A percentile compares a stretch with the other conserved stretches of the same genome.
phyloP scores from a whole-genome alignment of 2,329 filamentous ascomycete species.

The Ophiognomonia clavigignenti-juglandacearum region DNA sequence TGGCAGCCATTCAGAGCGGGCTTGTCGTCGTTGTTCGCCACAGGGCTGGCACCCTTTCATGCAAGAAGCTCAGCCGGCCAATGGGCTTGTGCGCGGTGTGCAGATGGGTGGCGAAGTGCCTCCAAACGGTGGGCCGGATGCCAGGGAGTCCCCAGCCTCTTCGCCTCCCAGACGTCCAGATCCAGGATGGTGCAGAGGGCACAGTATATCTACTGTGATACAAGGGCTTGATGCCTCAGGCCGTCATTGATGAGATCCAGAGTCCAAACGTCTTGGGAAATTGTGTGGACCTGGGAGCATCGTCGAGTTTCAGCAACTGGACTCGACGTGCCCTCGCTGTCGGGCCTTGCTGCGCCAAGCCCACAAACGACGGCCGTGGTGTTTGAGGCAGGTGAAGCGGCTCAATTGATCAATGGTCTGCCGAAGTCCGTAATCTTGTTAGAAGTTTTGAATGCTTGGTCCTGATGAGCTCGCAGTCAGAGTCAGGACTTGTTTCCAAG shows the following conservation, averaged over 20 bases:
- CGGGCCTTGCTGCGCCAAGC: no score
- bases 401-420: neutral
- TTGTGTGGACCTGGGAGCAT: no score
- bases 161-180: no score
- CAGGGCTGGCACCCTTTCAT: slow-evolving; percentile 9
- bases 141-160: slow-evolving; percentile 9
- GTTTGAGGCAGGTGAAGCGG: neutral
- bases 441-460: no score
- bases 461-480: no score
- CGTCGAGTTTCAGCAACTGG: slow-evolving; percentile 13
- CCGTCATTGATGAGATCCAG: no score
- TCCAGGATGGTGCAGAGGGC: no score
- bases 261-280: no score
- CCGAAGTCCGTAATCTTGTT: neutral
- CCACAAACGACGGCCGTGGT: neutral
- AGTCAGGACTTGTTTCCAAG: no score
- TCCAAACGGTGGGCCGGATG: neutral
- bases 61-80: slow-evolving; percentile 4
- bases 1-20: slow-evolving; percentile 6
- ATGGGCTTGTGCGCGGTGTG: slow-evolving; percentile 1
- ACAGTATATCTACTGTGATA: no score
- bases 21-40: slow-evolving; percentile 8
- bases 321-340: no score
- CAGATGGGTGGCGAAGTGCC: slow-evolving; percentile 15
- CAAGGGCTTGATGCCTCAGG: no score